Base-by-base conservation (phyloP, 106 monocot genomes). In the Ottelia alismoides region DNA sequence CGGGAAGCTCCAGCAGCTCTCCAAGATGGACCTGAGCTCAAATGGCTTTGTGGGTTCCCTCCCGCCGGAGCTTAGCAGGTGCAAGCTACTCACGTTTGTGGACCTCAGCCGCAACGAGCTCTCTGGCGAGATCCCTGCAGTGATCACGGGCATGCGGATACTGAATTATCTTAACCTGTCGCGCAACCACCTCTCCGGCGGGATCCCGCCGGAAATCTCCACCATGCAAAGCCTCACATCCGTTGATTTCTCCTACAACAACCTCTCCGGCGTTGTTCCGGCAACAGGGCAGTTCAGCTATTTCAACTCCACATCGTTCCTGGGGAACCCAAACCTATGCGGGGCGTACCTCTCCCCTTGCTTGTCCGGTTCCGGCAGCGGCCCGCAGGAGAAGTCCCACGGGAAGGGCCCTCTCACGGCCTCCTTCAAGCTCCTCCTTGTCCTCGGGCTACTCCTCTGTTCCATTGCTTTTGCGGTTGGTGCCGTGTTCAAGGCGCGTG, bases 261-360 rank as follows among this genome's bases (percentile, higher is more conserved):
- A 92, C 31, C 87, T 92, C 28, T 77, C 92, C 30, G 92, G 92
- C 48, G 17, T 77, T 16, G 83, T 92, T 47, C 92, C 87, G 10
- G 68, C 31, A 10, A 87, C 92, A 1, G 92, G 92, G 35, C 92
- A 92, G 80, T 92, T 92, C 70, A 79, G 87, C 72, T 92, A 92
- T 72, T 92, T 92, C 87, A 92, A 92, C 30, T 70, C 82, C 55
- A 83, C 92, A 1, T 92, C 87, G 22, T 92, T 92, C 55, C 28
- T 70, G n/a, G 92, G 92, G 30, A 92, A 92, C 58, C 79, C 87
- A 0, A 57, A 56, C 2, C 82, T 92, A 35, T 92, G 92, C 25
- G 92, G 92, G 3, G 77, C 87, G 21, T 80, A 72, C 22, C 70
- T 92, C 2, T 45, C 62, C 52, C 78, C 81, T 0, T 92, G 92